Evolutionary conservation across 805 yeast genomes (phyloP), one percentile per base, ranked within the genome.

Genomic region (Millerozyma miso): DNA sequence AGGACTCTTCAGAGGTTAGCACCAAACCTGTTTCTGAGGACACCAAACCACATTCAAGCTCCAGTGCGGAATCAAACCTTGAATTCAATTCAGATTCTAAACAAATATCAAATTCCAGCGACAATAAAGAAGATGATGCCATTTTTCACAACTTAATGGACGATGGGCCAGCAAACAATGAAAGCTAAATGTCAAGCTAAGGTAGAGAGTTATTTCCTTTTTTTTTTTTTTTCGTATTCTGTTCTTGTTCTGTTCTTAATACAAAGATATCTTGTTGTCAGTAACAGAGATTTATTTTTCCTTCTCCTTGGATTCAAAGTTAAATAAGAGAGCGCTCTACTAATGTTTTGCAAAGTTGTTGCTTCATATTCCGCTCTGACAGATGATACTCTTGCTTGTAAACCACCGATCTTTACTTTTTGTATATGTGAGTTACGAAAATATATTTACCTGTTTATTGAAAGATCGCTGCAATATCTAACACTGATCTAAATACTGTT

Each of bases 81-180:
- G 29, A 23, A 23, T 23, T 23, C 6, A 23, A 23, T 23, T 7
- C 29, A 7, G 29, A 23, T 7, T 6, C 6, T 10, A 23, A 23
- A 23, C 29, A 23, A 23, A 10, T 6, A 7, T 23, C 29, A 6
- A 23, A 23, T 23, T 7, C 29, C 10, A 23, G 37, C 37, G n/a
- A 15, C 19, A 41, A 19, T 32, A 29, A 32, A 14, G 50, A 46
- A 15, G 54, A 50, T 14, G 57, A 53, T 34, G 40, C 55, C 12
- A 51, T 53, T 20, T 52, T 53, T 33, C 49, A 47, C 23, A 52
- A 51, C 37, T 43, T 53, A 33, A 50, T 53, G 7, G 46, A 43
- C 36, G 50, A 45, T 26, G 33, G 38, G 34, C 45, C 37, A 32
- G 23, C 29, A 10, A 37, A 19, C 23, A 23, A 37, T 12, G 39